Evolutionary conservation across 257 asterid species (phyloP).

Genomic region (Fraxinus americana): DNA sequence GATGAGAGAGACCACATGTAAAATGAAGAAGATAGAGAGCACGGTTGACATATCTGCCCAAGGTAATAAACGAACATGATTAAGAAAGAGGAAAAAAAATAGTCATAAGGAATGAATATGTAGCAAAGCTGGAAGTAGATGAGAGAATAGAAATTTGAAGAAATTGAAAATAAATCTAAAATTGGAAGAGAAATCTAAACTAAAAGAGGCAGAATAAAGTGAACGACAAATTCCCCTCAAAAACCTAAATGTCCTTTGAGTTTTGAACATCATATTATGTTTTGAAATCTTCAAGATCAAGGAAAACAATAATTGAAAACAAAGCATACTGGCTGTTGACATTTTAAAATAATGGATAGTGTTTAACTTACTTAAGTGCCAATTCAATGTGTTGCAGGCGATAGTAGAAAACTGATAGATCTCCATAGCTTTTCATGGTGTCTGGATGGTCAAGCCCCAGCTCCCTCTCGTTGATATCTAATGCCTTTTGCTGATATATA

Average conservation of each 20-base stretch:
- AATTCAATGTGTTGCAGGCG: slow-evolving; percentile 98
- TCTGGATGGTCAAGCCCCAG: slow-evolving; percentile 99
- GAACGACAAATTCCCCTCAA: not conserved
- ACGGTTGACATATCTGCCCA: slow-evolving; percentile 93
- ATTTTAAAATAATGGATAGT: slow-evolving; percentile 25
- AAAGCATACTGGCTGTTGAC: slow-evolving; percentile 12
- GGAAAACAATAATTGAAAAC: not conserved
- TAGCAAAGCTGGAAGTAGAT: not conserved
- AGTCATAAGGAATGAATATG: not conserved
- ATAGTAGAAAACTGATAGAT: slow-evolving; percentile 94
- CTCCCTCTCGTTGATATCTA: slow-evolving; percentile 97
- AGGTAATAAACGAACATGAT: slow-evolving; percentile 22
- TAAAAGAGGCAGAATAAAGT: not conserved
- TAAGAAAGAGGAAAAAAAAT: slow-evolving; percentile 4
- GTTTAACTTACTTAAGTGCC: slow-evolving; percentile 84
- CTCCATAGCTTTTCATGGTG: slow-evolving; percentile 99
- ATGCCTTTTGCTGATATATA: slow-evolving; percentile 94
- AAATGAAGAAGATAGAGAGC: slow-evolving; percentile 94
- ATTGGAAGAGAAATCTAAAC: slow-evolving; percentile 5
- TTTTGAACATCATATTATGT: not conserved
- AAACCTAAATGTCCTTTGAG: not conserved
- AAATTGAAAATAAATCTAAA: not conserved
- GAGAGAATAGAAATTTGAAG: not conserved
- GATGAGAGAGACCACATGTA: slow-evolving; percentile 98
- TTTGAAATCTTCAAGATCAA: not conserved